phyloP scores from a whole-genome alignment of 1,284 basidiomycete species.

The Ceratobasidium sp. region DNA sequence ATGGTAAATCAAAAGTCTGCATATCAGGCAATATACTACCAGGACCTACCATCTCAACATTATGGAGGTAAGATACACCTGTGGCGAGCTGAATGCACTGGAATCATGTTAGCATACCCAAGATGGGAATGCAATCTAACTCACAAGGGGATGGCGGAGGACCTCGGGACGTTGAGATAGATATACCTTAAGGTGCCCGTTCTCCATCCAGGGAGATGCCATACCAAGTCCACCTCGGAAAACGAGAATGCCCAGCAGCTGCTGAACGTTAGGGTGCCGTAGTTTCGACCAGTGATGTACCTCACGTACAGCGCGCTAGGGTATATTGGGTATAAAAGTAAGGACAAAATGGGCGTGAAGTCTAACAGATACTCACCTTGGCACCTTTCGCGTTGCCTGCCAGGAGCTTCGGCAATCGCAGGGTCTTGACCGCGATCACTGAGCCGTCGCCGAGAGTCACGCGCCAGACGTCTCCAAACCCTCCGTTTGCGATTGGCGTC shows the following conservation, averaged over 20 bases:
- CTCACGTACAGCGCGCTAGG: slow-evolving; percentile 10
- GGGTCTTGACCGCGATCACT: too few relatives aligned
- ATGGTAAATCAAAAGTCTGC: neutral
- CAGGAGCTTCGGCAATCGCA: too few relatives aligned
- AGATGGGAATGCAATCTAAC: too few relatives aligned
- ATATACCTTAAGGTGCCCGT: neutral
- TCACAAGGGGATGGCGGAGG: neutral
- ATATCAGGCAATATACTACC: neutral
- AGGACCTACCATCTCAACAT: neutral
- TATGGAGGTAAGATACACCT: neutral
- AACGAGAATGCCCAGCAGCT: neutral
- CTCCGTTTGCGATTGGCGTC: too few relatives aligned
- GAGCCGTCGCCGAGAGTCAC: too few relatives aligned
- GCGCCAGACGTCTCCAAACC: too few relatives aligned
- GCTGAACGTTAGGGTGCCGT: neutral
- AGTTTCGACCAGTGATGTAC: slow-evolving; percentile 12
- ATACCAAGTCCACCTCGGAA: neutral
- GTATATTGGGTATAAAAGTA: too few relatives aligned
- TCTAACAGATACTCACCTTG: too few relatives aligned
- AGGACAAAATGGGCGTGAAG: too few relatives aligned
- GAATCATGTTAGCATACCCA: too few relatives aligned
- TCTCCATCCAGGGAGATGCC: neutral
- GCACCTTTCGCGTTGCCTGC: too few relatives aligned
- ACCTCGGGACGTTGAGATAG: neutral
- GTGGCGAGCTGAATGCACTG: neutral